A percentile compares a stretch with the other conserved stretches of the same genome.
phyloP scores from a whole-genome alignment of 2,329 filamentous ascomycete genomes.

The Periconia digitata region DNA sequence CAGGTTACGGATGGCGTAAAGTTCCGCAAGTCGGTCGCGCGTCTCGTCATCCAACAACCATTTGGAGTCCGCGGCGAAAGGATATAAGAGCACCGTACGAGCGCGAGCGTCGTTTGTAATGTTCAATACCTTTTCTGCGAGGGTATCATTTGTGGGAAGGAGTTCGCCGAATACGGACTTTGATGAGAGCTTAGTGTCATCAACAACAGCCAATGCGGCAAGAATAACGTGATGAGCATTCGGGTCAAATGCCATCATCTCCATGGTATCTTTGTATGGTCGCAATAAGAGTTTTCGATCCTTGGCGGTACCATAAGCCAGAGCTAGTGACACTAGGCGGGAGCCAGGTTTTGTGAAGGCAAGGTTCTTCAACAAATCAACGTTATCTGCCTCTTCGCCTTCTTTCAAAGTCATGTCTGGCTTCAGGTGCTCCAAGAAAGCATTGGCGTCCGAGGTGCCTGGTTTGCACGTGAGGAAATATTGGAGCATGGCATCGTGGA shows the following conservation, averaged over 20 bases:
- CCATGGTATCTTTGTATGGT: slow-evolving; percentile 86
- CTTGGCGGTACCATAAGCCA: slow-evolving; percentile 87
- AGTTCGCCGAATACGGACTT: slow-evolving; percentile 89
- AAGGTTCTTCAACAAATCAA: slow-evolving; percentile 87
- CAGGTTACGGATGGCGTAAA: slow-evolving; percentile 74
- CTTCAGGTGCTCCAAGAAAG: slow-evolving; percentile 88
- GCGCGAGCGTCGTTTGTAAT: slow-evolving; percentile 67
- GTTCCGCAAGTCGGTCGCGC: slow-evolving; percentile 71
- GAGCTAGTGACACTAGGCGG: slow-evolving; percentile 74
- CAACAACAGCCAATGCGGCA: slow-evolving; percentile 84
- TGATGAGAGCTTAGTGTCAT: slow-evolving; percentile 85
- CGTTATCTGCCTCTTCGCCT: slow-evolving; percentile 52
- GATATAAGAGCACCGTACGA: slow-evolving; percentile 73
- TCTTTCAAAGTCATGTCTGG: slow-evolving; percentile 74
- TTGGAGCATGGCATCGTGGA: slow-evolving; percentile 97
- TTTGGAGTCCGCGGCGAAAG: slow-evolving; percentile 67
- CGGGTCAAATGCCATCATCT: slow-evolving; percentile 78
- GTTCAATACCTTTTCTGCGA: slow-evolving; percentile 65
- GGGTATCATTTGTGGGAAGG: slow-evolving; percentile 56
- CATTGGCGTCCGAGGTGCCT: slow-evolving; percentile 78
- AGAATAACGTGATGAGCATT: slow-evolving; percentile 81
- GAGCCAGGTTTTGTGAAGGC: slow-evolving; percentile 92
- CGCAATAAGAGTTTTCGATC: slow-evolving; percentile 87
- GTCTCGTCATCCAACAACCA: slow-evolving; percentile 65
- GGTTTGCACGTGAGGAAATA: slow-evolving; percentile 82